Conservation (phyloP, 345 rosid genomes). For the Lumnitzera racemosa region DNA sequence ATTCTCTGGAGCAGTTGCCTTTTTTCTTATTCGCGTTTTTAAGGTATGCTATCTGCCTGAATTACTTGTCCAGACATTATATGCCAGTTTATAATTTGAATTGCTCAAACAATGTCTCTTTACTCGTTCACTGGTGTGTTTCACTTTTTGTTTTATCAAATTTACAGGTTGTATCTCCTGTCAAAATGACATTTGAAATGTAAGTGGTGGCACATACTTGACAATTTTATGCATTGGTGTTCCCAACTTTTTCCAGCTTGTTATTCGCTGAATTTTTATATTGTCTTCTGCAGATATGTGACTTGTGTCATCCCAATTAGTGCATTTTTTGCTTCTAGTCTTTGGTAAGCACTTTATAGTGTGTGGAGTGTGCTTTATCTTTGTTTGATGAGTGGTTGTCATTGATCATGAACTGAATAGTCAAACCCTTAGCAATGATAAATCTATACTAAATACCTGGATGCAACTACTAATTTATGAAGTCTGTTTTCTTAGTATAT, state of each 20-base stretch:
- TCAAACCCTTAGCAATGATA: neutral
- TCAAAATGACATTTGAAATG: constrained; percentile 95
- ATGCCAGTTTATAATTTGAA: neutral
- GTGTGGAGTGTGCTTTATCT: constrained; percentile 1
- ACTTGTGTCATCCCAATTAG: constrained; percentile 93
- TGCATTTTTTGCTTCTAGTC: constrained; percentile 96
- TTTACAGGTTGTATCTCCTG: constrained; percentile 85
- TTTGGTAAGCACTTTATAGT: constrained; percentile 57
- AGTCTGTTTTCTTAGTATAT: too few relatives aligned
- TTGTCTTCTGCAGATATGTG: constrained; percentile 50
- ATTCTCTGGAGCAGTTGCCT: constrained; percentile 68
- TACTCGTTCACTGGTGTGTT: constrained; percentile 5
- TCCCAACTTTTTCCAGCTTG: neutral
- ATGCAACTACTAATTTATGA: too few relatives aligned
- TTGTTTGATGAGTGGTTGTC: neutral
- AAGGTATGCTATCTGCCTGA: constrained; percentile 41
- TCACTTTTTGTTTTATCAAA: constrained; percentile 6
- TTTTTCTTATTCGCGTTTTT: constrained; percentile 83
- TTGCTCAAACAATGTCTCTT: neutral
- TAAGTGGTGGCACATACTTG: constrained; percentile 24
- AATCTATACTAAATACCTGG: too few relatives aligned
- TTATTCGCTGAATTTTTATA: constrained; percentile 2
- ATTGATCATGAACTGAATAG: neutral
- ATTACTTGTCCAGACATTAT: neutral
- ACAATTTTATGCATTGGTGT: neutral